Percentiles rank a stretch among this genome's conserved stretches.
These are phyloP conservation scores for Gigaspora rosea DNA, from an alignment of 192 early-diverging fungal species.

Conservation along the genomic window DNA sequence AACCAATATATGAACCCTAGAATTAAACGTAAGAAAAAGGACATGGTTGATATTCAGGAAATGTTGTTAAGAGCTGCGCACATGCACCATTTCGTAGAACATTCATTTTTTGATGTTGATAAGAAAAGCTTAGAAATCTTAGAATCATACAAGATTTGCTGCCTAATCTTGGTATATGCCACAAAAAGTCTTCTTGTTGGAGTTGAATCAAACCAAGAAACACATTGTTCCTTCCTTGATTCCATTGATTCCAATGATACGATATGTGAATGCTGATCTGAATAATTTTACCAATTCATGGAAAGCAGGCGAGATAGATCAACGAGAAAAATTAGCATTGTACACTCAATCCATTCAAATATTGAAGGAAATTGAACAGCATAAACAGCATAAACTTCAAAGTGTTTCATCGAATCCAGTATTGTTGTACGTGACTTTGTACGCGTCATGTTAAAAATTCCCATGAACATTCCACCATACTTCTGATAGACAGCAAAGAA, in stretches of 20 bases:
- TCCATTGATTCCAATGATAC: conserved; percentile 14
- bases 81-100: background rate
- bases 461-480: too few relatives aligned
- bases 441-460: too few relatives aligned
- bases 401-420: too few relatives aligned
- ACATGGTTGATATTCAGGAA: background rate
- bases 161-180: background rate
- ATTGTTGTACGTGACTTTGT: too few relatives aligned
- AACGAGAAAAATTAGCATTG: too few relatives aligned
- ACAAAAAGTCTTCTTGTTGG: conserved; percentile 3
- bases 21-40: too few relatives aligned
- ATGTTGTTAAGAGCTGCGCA: background rate
- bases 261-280: background rate
- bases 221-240: background rate
- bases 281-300: background rate
- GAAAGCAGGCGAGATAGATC: background rate
- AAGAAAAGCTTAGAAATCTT: conserved; percentile 13
- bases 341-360: too few relatives aligned
- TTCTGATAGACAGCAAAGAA: conserved; percentile 4
- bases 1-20: background rate
- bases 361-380: too few relatives aligned
- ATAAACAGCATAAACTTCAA: too few relatives aligned
- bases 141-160: conserved; percentile 24
- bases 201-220: background rate
- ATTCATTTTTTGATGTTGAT: conserved; percentile 28